Evolutionary conservation across 2,329 filamentous ascomycete genomes (phyloP), one percentile per base, ranked within the genome.

Genomic region (Cladosporium sp.): DNA sequence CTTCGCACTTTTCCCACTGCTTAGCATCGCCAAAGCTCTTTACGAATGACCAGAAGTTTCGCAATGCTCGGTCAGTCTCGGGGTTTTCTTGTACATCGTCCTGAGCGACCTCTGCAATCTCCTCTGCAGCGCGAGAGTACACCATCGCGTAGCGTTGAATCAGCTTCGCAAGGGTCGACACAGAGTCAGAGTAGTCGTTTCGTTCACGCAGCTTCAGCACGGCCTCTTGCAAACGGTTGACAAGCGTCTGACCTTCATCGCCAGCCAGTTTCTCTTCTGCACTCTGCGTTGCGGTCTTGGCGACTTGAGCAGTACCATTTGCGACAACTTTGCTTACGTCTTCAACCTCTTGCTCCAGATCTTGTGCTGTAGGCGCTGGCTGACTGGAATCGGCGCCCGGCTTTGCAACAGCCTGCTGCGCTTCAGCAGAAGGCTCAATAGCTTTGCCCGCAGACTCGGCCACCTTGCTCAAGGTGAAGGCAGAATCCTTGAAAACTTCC

Each of bases 401-500:
- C 67, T 81, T 78, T 70, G 85, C 83, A 40, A 89, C 73, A 1
- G 80, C 78, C 64, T 85, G 81, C 69, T 83, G 82, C 33, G 91
- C 86, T 62, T 86, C 82, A 21, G 85, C 72, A 0, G 89, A 88
- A 0, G 91, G 91, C 71, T 92, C 88, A 10, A 96, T 80, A 68
- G 89, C 82, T 72, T 92, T 87, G 2, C 88, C 92, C 0, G 89
- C 89, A 68, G 92, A 82, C 69, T 90, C 86, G 0, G 93, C 92
- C 1, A 89, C 90, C 18, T 88, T 84, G 0, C 93, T 91, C 6
- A 97, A 76, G 0, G 91, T 89, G 67, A 92, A 89, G 0, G 93
- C 92, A 2, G 93, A 93, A 72, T 97, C 93, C 61, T 88, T 88
- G 75, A 97, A 93, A 0, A 98, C 89, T 74, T 97, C 90, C 50